phyloP scores from a whole-genome alignment of 2,329 filamentous ascomycete species.

The Cytospora piceicola region DNA sequence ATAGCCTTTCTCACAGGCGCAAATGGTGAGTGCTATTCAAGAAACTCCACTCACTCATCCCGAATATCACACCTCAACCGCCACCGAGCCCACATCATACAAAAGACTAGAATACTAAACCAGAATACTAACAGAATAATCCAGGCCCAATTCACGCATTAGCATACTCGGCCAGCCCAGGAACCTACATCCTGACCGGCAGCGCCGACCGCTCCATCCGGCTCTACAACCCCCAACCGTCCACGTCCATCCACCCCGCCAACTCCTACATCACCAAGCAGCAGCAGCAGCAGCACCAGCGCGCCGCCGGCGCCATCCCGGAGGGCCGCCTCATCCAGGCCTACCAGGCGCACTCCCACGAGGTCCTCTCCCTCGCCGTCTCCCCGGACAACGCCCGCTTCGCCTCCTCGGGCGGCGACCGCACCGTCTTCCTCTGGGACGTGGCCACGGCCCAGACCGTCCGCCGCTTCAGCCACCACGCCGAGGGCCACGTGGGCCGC shows the following conservation, averaged over 20 bases:
- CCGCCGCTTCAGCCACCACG: constrained; percentile 66
- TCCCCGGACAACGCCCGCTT: constrained; percentile 80
- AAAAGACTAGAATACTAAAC: not conserved
- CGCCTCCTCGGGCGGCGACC: constrained; percentile 86
- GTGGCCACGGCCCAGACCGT: constrained; percentile 79
- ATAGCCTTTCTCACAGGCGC: constrained; percentile 61
- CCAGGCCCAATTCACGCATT: constrained; percentile 73
- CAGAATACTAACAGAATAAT: constrained; percentile 9
- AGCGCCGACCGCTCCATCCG: constrained; percentile 83
- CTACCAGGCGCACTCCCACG: constrained; percentile 89
- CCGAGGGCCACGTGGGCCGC: constrained; percentile 67
- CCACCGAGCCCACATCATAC: not conserved
- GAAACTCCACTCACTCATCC: not conserved
- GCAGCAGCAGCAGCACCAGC: constrained; percentile 43
- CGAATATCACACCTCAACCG: not conserved
- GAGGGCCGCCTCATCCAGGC: constrained; percentile 76
- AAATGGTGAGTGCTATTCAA: constrained; percentile 51
- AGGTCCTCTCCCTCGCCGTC: constrained; percentile 81
- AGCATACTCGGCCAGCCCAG: constrained; percentile 72
- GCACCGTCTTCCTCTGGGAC: constrained; percentile 92
- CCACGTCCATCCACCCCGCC: constrained; percentile 36
- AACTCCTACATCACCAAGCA: constrained; percentile 41
- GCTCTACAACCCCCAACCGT: constrained; percentile 77
- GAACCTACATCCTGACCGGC: constrained; percentile 82
- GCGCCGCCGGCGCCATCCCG: constrained; percentile 41